These are phyloP conservation scores for Peterozyma xylosa DNA, from an alignment of 805 yeast genomes.

Conservation along the genomic window DNA sequence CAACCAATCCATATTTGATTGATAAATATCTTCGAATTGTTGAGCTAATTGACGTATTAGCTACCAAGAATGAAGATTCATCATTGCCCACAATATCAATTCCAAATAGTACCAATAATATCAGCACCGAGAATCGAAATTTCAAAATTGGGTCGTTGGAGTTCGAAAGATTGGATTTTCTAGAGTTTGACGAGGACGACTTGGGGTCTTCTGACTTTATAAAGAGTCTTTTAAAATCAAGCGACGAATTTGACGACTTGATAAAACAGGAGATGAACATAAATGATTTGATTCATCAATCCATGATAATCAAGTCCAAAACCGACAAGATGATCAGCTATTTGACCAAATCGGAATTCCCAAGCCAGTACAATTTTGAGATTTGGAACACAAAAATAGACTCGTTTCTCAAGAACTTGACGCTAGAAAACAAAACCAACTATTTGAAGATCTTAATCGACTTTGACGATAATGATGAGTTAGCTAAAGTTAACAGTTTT, in stretches of 20 bases:
- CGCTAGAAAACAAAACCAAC: neutral
- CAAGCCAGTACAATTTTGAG: constrained; percentile 17
- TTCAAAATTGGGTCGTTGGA: constrained; percentile 23
- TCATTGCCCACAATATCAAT: constrained; percentile 15
- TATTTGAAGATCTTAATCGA: neutral
- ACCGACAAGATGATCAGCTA: constrained; percentile 22
- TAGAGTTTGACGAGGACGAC: constrained; percentile 44
- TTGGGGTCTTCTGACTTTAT: constrained; percentile 57
- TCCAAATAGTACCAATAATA: constrained; percentile 5
- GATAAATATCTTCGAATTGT: constrained; percentile 58
- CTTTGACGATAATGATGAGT: neutral
- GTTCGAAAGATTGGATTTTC: constrained; percentile 18
- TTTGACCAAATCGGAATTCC: constrained; percentile 26
- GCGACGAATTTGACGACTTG: constrained; percentile 20
- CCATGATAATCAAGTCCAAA: constrained; percentile 24
- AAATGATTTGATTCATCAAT: constrained; percentile 32
- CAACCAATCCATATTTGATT: constrained; percentile 60
- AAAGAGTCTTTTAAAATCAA: constrained; percentile 26
- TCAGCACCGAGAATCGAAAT: constrained; percentile 11
- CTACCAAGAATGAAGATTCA: constrained; percentile 14
- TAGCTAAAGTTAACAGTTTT: neutral
- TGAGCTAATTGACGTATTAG: constrained; percentile 44
- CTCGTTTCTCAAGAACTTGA: neutral
- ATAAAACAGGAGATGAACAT: constrained; percentile 33
- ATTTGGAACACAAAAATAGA: constrained; percentile 1